Conservation (phyloP, 805 yeast species). For the Blastobotrys muscicola region DNA sequence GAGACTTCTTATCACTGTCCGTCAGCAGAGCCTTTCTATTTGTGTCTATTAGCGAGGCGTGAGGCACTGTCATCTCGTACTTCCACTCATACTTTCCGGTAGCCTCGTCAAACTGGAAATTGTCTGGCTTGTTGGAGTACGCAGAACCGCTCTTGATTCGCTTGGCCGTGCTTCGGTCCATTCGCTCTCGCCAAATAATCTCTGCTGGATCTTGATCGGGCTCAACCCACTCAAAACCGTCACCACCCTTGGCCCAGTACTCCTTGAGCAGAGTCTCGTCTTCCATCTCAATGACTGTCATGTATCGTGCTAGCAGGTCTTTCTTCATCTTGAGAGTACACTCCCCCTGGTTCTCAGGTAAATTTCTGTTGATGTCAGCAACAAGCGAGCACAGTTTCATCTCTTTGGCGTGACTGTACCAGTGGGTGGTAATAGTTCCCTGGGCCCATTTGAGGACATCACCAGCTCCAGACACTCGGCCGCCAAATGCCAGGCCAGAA, state of each 20-base stretch:
- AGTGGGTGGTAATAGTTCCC: slow-evolving; percentile 54
- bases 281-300: slow-evolving; percentile 41
- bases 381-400: slow-evolving; percentile 55
- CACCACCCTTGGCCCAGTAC: slow-evolving; percentile 82
- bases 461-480: slow-evolving; percentile 44
- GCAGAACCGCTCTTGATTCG: slow-evolving; percentile 14
- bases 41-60: slow-evolving; percentile 26
- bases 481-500: slow-evolving; percentile 39
- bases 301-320: slow-evolving; percentile 25
- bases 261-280: slow-evolving; percentile 65
- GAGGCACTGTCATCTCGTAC: slow-evolving; percentile 23
- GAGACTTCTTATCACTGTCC: not conserved
- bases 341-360: slow-evolving; percentile 35
- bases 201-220: slow-evolving; percentile 89
- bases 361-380: slow-evolving; percentile 51
- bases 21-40: slow-evolving; percentile 1
- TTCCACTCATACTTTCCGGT: slow-evolving; percentile 19
- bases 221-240: slow-evolving; percentile 80
- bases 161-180: slow-evolving; percentile 17
- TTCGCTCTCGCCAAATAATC: slow-evolving; percentile 23
- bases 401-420: slow-evolving; percentile 60
- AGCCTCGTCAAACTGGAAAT: no score
- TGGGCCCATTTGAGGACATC: slow-evolving; percentile 50
- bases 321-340: slow-evolving; percentile 23
- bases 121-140: slow-evolving; percentile 9